Percentiles rank a stretch among this genome's conserved stretches.
These are phyloP conservation scores for Handroanthus guayacan DNA, from an alignment of 257 asterid species.

Conservation along the genomic window DNA sequence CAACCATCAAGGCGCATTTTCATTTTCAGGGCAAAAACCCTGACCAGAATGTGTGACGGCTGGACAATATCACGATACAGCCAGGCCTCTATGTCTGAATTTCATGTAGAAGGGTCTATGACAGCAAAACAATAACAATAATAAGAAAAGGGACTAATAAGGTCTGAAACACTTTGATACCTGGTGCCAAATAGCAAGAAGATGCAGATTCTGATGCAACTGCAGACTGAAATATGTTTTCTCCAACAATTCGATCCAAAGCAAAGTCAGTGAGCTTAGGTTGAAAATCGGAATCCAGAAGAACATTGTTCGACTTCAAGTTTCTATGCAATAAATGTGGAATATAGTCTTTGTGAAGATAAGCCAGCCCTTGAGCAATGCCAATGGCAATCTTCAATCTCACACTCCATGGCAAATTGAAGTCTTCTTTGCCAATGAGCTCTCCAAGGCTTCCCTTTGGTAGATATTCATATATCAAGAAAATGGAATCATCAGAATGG, in stretches of 20 bases:
- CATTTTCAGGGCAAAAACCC: too few relatives aligned
- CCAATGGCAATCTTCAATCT: slow-evolving; percentile 77
- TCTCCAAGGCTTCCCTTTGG: slow-evolving; percentile 82
- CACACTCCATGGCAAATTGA: slow-evolving; percentile 62
- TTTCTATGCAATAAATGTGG: slow-evolving; percentile 80
- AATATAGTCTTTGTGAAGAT: slow-evolving; percentile 77
- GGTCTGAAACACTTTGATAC: slow-evolving; percentile 39
- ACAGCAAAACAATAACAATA: background rate
- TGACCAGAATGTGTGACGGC: too few relatives aligned
- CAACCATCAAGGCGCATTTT: too few relatives aligned
- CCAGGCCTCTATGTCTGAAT: too few relatives aligned
- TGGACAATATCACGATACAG: too few relatives aligned
- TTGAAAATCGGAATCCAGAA: slow-evolving; percentile 72
- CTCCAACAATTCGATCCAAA: slow-evolving; percentile 72
- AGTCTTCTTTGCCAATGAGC: slow-evolving; percentile 51
- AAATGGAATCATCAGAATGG: slow-evolving; percentile 59
- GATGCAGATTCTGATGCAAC: slow-evolving; percentile 58
- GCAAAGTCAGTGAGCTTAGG: slow-evolving; percentile 84
- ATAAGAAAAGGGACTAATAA: background rate
- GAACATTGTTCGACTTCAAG: slow-evolving; percentile 70
- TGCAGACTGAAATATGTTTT: slow-evolving; percentile 53
- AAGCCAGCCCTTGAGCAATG: slow-evolving; percentile 82
- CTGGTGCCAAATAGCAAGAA: slow-evolving; percentile 84
- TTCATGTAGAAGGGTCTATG: background rate
- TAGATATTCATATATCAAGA: slow-evolving; percentile 75